Conservation (phyloP, 176 grass and related monocot genomes). For the Guadua angustifolia region DNA sequence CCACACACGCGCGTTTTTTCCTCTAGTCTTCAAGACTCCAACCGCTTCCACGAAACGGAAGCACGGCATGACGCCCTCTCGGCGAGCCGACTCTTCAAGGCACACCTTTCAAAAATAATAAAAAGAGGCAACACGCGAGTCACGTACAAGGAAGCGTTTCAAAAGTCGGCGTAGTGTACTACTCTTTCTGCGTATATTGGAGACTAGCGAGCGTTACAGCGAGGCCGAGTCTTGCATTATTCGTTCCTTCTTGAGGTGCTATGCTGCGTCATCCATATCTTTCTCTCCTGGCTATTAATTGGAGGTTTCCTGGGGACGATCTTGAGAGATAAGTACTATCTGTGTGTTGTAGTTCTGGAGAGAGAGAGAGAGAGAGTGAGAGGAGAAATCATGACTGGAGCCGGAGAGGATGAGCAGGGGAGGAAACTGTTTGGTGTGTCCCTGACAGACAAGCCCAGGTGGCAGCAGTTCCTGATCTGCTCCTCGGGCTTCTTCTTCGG, state of each 20-base stretch:
- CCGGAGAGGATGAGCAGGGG: constrained; percentile 62
- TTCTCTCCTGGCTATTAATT: neutral
- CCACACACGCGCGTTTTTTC: neutral
- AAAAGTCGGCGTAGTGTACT: neutral
- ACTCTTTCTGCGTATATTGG: neutral
- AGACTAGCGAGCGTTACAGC: neutral
- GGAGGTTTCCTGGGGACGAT: neutral
- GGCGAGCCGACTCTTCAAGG: neutral
- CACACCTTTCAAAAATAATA: neutral
- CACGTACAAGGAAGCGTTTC: neutral
- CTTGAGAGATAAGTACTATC: neutral
- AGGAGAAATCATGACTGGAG: constrained; percentile 39
- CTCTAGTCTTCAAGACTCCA: neutral
- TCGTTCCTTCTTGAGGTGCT: neutral
- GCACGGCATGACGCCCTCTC: neutral
- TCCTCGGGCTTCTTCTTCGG: constrained; percentile 92
- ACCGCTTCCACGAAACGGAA: neutral
- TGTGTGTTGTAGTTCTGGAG: neutral
- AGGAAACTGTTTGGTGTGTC: constrained; percentile 74
- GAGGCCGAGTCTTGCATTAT: neutral
- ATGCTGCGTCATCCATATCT: neutral
- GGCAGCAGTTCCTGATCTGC: constrained; percentile 95
- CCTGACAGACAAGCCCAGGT: constrained; percentile 67
- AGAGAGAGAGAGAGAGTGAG: neutral
- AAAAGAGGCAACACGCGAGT: neutral